Base-by-base conservation (phyloP, 352 stramenopile species). In the Globisporangium irregulare region DNA sequence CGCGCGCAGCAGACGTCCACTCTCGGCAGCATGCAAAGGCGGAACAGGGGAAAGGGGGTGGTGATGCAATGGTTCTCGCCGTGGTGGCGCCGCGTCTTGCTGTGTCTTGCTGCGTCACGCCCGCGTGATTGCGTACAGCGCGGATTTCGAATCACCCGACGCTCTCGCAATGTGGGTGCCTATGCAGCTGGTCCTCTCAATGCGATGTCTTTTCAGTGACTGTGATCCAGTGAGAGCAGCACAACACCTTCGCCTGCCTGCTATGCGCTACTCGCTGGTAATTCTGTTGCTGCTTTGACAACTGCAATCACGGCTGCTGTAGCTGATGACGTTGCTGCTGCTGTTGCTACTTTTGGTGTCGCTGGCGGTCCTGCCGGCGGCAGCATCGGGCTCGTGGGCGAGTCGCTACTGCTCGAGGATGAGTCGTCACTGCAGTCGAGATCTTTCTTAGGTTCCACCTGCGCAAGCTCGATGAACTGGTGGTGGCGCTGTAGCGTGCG, bases 381-480 rank as follows among this genome's bases (percentile, higher is more conserved):
- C 29, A 46, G 55, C 55, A 60, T 34, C 15, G 38, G 29, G 20
- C 55, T 46, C 29, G 43, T 60, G 55, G 34, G 38, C 18, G 34
- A 46, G 2, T 60, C 55, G 55, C 27, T 29, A 8, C 41, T 34
- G 55, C 55, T 60, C 4, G 55, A 22, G 2, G 34, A 18, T 9
- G 29, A 10, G 27, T 27, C n/a, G 55, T 43, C 55, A 29, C 55
- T 48, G 20, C 6, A 24, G 5, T 60, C 55, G 29, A 60, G 32
- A 27, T 68, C 58, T 56, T 71, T 71, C 18, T 22, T 51, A 5
- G 60, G 25, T 15, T 84, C 76, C 12, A 86, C n/a, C 38, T 79
- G 73, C 18, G 77, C 62, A 3, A 86, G 62, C 41, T 86, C 77
- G 24, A 84, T 62, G 48, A 86, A 80, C 32, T 64, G 70, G 41